phyloP scores from a whole-genome alignment of 177 flowering plant genomes.

The Vitis hybrid region DNA sequence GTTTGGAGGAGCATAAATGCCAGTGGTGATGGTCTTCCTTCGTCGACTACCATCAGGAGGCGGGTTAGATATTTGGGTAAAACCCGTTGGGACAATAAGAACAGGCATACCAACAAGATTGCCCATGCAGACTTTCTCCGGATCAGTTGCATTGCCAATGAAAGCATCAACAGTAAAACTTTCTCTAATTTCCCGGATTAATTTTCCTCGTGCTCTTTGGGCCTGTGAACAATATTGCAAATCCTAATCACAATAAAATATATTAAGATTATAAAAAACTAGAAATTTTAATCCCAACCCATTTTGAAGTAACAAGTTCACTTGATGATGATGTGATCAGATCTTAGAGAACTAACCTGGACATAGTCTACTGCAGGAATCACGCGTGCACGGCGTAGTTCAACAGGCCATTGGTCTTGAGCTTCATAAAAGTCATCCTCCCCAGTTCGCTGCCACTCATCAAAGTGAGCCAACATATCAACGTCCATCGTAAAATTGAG shows the following conservation, averaged over 20 bases:
- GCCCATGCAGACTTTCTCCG: slow-evolving; percentile 92
- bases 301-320: too few relatives aligned
- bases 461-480: slow-evolving; percentile 91
- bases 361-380: slow-evolving; percentile 87
- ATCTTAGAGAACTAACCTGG: slow-evolving; percentile 49
- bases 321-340: neutral
- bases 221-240: slow-evolving; percentile 46
- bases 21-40: slow-evolving; percentile 67
- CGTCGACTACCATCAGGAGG: slow-evolving; percentile 49
- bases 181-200: slow-evolving; percentile 63
- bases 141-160: slow-evolving; percentile 82
- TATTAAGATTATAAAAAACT: neutral
- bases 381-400: slow-evolving; percentile 76
- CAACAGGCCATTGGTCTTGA: slow-evolving; percentile 93
- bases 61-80: slow-evolving; percentile 44
- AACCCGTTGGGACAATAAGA: slow-evolving; percentile 78
- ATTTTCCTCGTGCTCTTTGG: slow-evolving; percentile 83
- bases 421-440: slow-evolving; percentile 84
- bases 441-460: slow-evolving; percentile 81
- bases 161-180: slow-evolving; percentile 86
- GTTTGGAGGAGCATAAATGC: slow-evolving; percentile 88
- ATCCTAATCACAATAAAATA: neutral
- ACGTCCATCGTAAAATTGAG: slow-evolving; percentile 88
- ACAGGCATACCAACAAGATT: slow-evolving; percentile 91
- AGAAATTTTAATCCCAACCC: neutral